Evolutionary conservation across 2,329 filamentous ascomycete genomes (phyloP).

Genomic region (Cryphonectria parasitica): DNA sequence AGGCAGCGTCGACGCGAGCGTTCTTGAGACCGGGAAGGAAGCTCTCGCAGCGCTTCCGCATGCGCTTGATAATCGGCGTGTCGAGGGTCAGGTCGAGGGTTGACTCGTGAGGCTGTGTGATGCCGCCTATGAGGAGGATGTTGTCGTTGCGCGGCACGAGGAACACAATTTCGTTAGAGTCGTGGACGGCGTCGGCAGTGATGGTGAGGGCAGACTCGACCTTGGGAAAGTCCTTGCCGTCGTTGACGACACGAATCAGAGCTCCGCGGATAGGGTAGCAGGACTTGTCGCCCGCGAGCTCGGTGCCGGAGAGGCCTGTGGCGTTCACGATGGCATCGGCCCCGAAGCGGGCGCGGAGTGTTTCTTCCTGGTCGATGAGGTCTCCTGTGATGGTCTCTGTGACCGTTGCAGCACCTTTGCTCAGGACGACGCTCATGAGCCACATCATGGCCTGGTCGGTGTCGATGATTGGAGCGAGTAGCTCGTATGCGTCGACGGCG

Average conservation of each 20-base stretch:
- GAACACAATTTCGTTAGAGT: conserved; percentile 46
- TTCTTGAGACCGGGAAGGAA: conserved; percentile 47
- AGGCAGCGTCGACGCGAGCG: conserved; percentile 44
- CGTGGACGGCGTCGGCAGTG: conserved; percentile 42
- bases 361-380: conserved; percentile 41
- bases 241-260: conserved; percentile 50
- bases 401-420: conserved; percentile 45
- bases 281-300: conserved; percentile 43
- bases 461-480: conserved; percentile 50
- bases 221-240: conserved; percentile 47
- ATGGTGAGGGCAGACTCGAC: conserved; percentile 46
- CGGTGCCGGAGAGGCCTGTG: conserved; percentile 43
- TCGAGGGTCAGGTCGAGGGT: conserved; percentile 44
- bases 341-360: conserved; percentile 38
- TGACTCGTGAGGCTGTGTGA: conserved; percentile 43
- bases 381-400: conserved; percentile 44
- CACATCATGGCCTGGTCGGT: conserved; percentile 49
- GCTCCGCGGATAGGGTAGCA: conserved; percentile 49
- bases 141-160: conserved; percentile 50
- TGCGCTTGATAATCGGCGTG: conserved; percentile 44
- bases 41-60: conserved; percentile 47
- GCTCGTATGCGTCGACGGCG: conserved; percentile 48
- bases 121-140: conserved; percentile 46
- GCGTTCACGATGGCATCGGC: conserved; percentile 50
- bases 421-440: conserved; percentile 44